Conservation (phyloP, 2,329 filamentous ascomycete genomes). For the Elsinoe fawcettii region DNA sequence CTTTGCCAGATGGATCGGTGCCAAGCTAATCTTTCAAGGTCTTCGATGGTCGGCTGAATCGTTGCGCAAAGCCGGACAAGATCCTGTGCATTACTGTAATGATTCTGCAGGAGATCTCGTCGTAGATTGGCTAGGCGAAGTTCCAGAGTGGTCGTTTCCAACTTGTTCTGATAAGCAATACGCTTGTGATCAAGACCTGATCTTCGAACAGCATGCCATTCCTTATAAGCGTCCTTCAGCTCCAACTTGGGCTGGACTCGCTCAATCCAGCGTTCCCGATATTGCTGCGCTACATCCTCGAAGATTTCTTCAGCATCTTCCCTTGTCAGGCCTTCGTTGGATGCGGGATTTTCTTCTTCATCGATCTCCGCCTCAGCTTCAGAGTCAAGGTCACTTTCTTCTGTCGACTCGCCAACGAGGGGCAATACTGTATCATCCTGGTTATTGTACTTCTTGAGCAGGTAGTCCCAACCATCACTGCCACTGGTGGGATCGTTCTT, state of each 20-base stretch:
- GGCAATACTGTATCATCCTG: constrained; percentile 41
- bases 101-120: constrained; percentile 43
- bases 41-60: constrained; percentile 58
- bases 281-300: constrained; percentile 44
- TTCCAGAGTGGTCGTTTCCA: constrained; percentile 38
- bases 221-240: constrained; percentile 48
- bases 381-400: constrained; percentile 24
- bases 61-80: constrained; percentile 49
- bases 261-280: constrained; percentile 51
- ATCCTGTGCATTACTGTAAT: constrained; percentile 47
- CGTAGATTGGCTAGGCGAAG: constrained; percentile 50
- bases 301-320: constrained; percentile 49
- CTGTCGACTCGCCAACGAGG: constrained; percentile 48
- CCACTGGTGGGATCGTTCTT: background rate
- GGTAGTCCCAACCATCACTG: constrained; percentile 21
- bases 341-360: constrained; percentile 28
- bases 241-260: constrained; percentile 50
- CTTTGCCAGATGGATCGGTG: constrained; percentile 34
- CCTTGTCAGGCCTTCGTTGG: background rate
- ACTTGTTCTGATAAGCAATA: constrained; percentile 41
- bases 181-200: constrained; percentile 31
- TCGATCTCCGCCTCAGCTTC: constrained; percentile 45
- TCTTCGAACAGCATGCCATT: constrained; percentile 55
- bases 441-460: constrained; percentile 23
- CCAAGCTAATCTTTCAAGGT: constrained; percentile 49